These are phyloP conservation scores for Leccinum sublutescens DNA, from an alignment of 768 basidiomycete genomes.

Conservation along the genomic window DNA sequence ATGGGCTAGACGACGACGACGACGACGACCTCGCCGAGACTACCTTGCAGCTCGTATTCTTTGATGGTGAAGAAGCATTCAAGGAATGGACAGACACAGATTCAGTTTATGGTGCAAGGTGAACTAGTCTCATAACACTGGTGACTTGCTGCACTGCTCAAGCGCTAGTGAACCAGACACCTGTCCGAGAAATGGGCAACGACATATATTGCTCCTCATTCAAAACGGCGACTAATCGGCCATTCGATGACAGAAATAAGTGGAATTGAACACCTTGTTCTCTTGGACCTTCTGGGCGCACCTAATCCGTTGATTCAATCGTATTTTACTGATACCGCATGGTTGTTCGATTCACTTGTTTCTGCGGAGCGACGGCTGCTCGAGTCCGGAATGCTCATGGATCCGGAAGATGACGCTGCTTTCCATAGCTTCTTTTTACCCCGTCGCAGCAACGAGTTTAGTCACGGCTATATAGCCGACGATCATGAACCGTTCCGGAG, in stretches of 20 bases:
- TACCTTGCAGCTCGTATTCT: constrained; percentile 90
- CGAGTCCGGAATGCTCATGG: constrained; percentile 58
- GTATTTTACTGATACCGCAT: constrained; percentile 85
- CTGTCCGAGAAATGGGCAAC: constrained; percentile 83
- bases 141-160: not conserved
- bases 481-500: constrained; percentile 91
- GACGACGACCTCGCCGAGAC: constrained; percentile 79
- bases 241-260: constrained; percentile 61
- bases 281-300: constrained; percentile 90
- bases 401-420: constrained; percentile 39
- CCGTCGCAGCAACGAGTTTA: constrained; percentile 38
- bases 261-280: constrained; percentile 85
- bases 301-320: constrained; percentile 71
- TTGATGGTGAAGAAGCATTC: constrained; percentile 98
- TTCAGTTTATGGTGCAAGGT: constrained; percentile 96
- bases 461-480: constrained; percentile 72
- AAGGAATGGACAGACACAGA: constrained; percentile 84
- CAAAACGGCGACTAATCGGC: constrained; percentile 55
- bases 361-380: constrained; percentile 72
- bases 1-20: constrained; percentile 61
- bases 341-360: constrained; percentile 82
- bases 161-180: constrained; percentile 51
- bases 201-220: constrained; percentile 60
- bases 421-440: constrained; percentile 69
- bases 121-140: not conserved